These are phyloP conservation scores for Henckelia pumila DNA, from an alignment of 257 asterid genomes.

Conservation along the genomic window DNA sequence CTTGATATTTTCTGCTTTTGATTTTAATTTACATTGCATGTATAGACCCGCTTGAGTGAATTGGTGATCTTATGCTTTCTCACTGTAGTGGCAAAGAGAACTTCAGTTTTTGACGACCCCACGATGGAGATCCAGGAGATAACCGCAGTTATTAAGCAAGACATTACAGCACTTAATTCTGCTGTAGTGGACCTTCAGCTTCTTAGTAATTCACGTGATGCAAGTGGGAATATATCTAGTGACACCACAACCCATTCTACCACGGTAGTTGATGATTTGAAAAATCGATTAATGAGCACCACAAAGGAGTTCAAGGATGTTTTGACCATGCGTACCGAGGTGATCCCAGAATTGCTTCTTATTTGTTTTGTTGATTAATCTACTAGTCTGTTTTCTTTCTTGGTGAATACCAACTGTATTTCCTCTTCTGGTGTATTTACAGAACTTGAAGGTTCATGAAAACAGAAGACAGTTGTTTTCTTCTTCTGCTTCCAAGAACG, in stretches of 20 bases:
- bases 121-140: slow-evolving; percentile 49
- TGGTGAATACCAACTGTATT: neutral
- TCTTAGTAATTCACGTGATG: slow-evolving; percentile 48
- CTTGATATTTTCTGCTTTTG: neutral
- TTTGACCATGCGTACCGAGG: slow-evolving; percentile 79
- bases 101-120: slow-evolving; percentile 57
- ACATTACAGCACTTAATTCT: slow-evolving; percentile 52
- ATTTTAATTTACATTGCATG: neutral
- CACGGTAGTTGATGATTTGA: slow-evolving; percentile 76
- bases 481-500: slow-evolving; percentile 54
- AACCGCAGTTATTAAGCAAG: slow-evolving; percentile 51
- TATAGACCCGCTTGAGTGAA: neutral
- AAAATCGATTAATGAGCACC: slow-evolving; percentile 67
- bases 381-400: slow-evolving; percentile 8
- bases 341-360: slow-evolving; percentile 27
- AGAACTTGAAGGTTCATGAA: slow-evolving; percentile 83
- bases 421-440: slow-evolving; percentile 21
- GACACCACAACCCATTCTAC: slow-evolving; percentile 63
- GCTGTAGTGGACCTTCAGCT: slow-evolving; percentile 75
- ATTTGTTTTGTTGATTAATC: slow-evolving; percentile 23
- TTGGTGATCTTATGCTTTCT: slow-evolving; percentile 6
- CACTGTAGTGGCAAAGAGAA: slow-evolving; percentile 49
- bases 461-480: slow-evolving; percentile 70
- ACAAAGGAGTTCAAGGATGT: slow-evolving; percentile 83
- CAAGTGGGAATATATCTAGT: slow-evolving; percentile 43